These are phyloP conservation scores for Tetraselmis chui DNA, from an alignment of 139 green algal genomes.

Conservation along the genomic window DNA sequence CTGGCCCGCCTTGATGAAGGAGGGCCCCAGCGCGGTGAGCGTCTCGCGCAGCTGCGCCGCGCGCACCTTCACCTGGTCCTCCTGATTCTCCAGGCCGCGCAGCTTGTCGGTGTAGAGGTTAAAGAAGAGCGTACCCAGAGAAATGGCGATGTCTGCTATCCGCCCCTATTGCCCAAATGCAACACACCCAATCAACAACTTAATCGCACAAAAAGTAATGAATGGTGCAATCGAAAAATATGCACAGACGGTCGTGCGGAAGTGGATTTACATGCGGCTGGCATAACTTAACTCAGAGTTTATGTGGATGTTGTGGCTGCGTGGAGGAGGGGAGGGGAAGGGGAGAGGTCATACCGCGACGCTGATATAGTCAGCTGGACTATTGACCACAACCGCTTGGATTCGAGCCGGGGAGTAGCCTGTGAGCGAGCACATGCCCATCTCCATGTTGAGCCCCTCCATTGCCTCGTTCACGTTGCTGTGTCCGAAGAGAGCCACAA, in stretches of 20 bases:
- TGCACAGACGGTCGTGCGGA: no score
- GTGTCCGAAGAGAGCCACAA: no score
- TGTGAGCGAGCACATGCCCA: background rate
- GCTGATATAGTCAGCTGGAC: background rate
- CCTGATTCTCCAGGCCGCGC: background rate
- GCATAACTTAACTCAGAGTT: no score
- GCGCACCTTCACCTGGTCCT: constrained; percentile 46
- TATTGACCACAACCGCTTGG: background rate
- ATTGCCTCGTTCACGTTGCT: background rate
- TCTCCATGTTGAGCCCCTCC: background rate
- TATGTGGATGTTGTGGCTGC: no score
- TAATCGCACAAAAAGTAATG: no score
- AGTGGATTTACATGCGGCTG: no score
- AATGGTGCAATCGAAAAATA: no score
- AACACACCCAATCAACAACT: no score
- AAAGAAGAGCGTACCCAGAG: background rate
- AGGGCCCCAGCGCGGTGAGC: constrained; percentile 83
- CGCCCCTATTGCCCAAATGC: no score
- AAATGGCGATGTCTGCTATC: background rate
- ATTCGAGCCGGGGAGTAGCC: background rate
- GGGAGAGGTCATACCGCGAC: no score
- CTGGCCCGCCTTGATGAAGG: constrained; percentile 97
- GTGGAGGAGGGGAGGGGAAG: no score
- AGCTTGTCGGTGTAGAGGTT: background rate
- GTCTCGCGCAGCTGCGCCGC: constrained; percentile 77